Percentiles rank a stretch among this genome's conserved stretches.
phyloP scores from a whole-genome alignment of 495 filamentous ascomycete genomes.

The Neurospora pannonica region DNA sequence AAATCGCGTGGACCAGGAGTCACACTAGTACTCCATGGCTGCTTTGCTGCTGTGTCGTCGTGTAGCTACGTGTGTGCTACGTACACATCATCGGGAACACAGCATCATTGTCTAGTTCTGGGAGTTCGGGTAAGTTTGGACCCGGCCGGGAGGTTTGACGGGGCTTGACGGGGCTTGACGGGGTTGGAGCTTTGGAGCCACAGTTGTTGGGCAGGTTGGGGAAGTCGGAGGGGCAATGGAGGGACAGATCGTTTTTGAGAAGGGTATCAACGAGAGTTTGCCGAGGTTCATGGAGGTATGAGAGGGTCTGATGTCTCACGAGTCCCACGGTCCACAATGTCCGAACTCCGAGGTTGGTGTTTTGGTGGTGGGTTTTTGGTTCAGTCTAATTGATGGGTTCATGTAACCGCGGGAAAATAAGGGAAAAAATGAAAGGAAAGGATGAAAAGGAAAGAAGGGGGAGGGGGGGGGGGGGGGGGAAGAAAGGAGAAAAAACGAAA shows the following conservation, averaged over 20 bases:
- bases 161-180: not conserved
- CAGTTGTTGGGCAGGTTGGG: not conserved
- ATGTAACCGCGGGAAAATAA: not conserved
- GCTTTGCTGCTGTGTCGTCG: not conserved
- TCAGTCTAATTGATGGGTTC: not conserved
- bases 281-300: not conserved
- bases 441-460: not conserved
- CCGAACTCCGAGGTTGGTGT: not conserved
- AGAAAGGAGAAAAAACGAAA: too few species aligned
- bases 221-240: not conserved
- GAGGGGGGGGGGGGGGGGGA: too few species aligned
- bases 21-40: not conserved
- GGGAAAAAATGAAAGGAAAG: not conserved
- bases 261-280: not conserved
- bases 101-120: not conserved
- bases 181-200: not conserved
- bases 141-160: not conserved
- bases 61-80: not conserved
- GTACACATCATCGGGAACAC: not conserved
- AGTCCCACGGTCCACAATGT: not conserved
- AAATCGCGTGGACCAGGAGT: not conserved
- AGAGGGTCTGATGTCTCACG: not conserved
- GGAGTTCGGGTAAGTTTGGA: not conserved
- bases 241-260: not conserved
- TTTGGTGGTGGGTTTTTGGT: not conserved